Conservation (phyloP, 1,139 yeast genomes). For the Blastobotrys apis region DNA sequence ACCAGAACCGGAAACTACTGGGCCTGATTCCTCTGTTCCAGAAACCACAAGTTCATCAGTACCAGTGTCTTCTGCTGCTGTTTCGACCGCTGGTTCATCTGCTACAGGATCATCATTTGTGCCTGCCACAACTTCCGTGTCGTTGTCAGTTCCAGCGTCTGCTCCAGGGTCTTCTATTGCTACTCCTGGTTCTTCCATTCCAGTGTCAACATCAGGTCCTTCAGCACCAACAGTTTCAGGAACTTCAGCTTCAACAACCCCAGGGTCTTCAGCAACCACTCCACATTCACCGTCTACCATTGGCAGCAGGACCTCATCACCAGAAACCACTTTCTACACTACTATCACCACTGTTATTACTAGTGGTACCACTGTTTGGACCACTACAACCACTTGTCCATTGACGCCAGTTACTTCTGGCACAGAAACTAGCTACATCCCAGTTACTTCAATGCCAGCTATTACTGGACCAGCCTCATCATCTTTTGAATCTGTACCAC, state of each 20-base stretch:
- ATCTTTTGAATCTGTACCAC: too few relatives aligned
- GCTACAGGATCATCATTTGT: too few relatives aligned
- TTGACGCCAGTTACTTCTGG: not conserved
- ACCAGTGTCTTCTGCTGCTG: not conserved
- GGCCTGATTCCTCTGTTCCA: not conserved
- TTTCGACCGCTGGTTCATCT: not conserved
- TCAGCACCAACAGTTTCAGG: not conserved
- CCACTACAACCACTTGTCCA: constrained; percentile 8
- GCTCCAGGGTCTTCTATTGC: not conserved
- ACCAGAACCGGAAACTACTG: not conserved
- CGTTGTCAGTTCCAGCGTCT: not conserved
- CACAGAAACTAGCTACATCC: not conserved
- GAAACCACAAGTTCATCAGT: not conserved
- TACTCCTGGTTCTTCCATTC: not conserved
- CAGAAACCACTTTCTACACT: not conserved
- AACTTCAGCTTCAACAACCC: not conserved
- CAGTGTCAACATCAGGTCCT: constrained; percentile 4
- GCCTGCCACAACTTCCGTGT: too few relatives aligned
- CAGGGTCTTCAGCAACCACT: constrained; percentile 1
- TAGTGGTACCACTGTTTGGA: not conserved
- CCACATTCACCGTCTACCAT: not conserved
- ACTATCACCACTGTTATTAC: constrained; percentile 3
- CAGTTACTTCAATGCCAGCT: constrained; percentile 1
- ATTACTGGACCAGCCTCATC: not conserved
- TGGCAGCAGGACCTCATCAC: not conserved